These are phyloP conservation scores for Colletotrichum horii DNA, from an alignment of 2,329 filamentous ascomycete species.

Conservation along the genomic window DNA sequence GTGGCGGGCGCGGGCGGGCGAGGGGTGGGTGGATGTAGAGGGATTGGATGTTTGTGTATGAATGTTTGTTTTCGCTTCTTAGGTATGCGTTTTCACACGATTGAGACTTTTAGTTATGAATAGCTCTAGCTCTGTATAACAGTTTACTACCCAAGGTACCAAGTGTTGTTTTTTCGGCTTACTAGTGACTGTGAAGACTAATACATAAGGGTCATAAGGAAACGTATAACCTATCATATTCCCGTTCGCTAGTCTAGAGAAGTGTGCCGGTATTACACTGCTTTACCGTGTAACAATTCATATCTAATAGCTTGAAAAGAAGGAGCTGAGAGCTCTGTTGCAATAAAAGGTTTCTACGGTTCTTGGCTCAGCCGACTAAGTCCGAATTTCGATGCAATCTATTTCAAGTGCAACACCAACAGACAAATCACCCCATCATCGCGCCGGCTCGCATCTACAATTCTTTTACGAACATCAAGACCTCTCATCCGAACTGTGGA, in stretches of 20 bases:
- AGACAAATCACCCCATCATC: neutral
- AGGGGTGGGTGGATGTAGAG: neutral
- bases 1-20: neutral
- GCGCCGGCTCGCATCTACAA: neutral
- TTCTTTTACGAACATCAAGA: neutral
- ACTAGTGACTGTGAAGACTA: neutral
- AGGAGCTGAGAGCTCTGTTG: no score
- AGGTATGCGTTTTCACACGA: neutral
- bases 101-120: neutral
- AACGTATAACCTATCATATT: no score
- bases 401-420: neutral
- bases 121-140: neutral
- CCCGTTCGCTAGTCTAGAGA: no score
- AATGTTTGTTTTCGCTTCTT: neutral
- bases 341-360: neutral
- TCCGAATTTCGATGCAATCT: neutral
- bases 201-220: neutral
- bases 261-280: neutral
- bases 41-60: accelerated
- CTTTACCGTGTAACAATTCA: neutral
- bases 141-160: accelerated
- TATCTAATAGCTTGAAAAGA: no score
- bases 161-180: neutral
- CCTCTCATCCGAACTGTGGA: neutral
- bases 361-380: neutral